A percentile compares a stretch with the other conserved stretches of the same genome.
Evolutionary conservation across 129 eudicot genomes (phyloP).

Genomic region (Helichrysum umbraculigerum): DNA sequence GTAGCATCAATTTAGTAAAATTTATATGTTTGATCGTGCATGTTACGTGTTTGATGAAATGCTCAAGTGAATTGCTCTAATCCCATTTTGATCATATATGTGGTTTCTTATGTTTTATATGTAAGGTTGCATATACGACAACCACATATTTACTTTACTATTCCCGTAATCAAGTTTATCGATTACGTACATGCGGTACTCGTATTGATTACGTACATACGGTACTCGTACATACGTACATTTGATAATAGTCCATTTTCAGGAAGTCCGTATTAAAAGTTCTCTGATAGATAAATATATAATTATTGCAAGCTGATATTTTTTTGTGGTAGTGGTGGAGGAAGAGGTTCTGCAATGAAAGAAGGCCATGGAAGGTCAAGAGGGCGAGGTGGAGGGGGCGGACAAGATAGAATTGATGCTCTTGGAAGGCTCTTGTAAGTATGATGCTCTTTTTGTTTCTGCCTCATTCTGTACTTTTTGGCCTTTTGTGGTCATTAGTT

Average conservation of each 20-base stretch:
- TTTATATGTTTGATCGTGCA: background rate
- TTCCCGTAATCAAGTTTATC: too few species aligned
- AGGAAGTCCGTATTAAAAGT: too few species aligned
- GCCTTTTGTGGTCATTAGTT: background rate
- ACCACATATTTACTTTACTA: too few species aligned
- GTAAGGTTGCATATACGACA: too few species aligned
- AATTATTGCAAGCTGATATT: background rate
- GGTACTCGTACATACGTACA: too few species aligned
- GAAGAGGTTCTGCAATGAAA: slow-evolving; percentile 49
- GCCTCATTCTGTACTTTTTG: background rate
- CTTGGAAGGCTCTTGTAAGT: slow-evolving; percentile 92
- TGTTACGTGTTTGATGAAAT: background rate
- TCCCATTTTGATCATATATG: too few species aligned
- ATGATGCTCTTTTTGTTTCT: slow-evolving; percentile 7
- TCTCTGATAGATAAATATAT: background rate
- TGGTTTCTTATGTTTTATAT: too few species aligned
- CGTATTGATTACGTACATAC: too few species aligned
- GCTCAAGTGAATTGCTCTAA: background rate
- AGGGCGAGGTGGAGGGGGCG: slow-evolving; percentile 61
- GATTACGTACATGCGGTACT: too few species aligned
- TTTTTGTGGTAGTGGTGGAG: slow-evolving; percentile 45
- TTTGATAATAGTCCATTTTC: too few species aligned
- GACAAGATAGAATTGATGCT: slow-evolving; percentile 74
- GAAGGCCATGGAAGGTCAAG: slow-evolving; percentile 46
- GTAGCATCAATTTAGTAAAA: background rate